Evolutionary conservation across 768 basidiomycete species (phyloP), one percentile per base, ranked within the genome.

Genomic region (Amanita jacksonii): DNA sequence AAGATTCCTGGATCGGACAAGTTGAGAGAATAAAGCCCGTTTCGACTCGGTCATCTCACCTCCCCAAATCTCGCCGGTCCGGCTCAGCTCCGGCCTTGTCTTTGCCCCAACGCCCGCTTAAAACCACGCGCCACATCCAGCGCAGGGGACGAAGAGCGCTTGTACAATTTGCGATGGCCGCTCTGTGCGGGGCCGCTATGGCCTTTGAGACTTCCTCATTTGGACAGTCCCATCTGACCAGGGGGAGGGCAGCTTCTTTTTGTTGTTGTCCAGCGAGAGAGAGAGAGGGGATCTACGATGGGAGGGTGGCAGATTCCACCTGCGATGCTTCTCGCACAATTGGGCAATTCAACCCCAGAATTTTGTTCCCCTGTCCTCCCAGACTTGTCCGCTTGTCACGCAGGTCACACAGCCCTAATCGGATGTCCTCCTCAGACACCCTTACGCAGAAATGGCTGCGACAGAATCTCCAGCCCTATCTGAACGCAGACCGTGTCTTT

Each of bases 391-490:
- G 28, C 43, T 27, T 24, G 43, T 47, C 38, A 42, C 45, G 27
- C 19, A 10, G 38, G 31, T 43, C 45, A 43, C 31, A 23, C 36
- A 16, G 13, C 24, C 41, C 43, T 18, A 22, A 12, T 43, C 27
- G 18, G 27, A 57, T 57, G 54, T 46, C 45, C 45, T 52, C 49
- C 40, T 25, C 41, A 19, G 55, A 63, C 41, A 59, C 68, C 1
- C 64, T 73, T 50, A 73, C 69, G 5, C 69, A 67, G 52, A 66
- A 65, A 58, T 90, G 86, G 86, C 70, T 90, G 48, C 70, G 74
- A 20, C 73, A 84, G 50, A 76, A 79, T 50, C 64, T 74, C 46
- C 67, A 64, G 49, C 56, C 74, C 18, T 92, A 92, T 54, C 54
- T 63, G 2, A 55, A 70, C 41, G 58, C 54, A 16, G 76, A 81